These are phyloP conservation scores for Colletotrichum eremochloae DNA, from an alignment of 2,329 filamentous ascomycete genomes.

Conservation along the genomic window DNA sequence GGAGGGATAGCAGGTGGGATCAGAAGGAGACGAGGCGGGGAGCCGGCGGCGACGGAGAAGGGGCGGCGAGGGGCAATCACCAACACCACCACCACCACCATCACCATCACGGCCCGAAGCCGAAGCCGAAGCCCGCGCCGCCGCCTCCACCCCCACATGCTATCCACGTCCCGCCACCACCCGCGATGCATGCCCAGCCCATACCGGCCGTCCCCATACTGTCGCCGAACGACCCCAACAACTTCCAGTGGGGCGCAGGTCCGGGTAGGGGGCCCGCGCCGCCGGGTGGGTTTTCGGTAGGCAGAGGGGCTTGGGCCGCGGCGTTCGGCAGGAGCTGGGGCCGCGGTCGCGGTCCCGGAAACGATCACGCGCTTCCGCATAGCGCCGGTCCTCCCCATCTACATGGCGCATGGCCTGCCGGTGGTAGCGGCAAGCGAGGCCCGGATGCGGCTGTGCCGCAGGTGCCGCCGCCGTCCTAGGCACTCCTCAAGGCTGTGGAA, in stretches of 20 bases:
- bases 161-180: constrained; percentile 5
- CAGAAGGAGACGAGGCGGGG: constrained; percentile 49
- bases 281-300: background rate
- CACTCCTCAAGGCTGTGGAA: constrained; percentile 24
- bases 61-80: constrained; percentile 1
- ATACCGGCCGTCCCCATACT: constrained; percentile 12
- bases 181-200: constrained; percentile 21
- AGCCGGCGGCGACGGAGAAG: constrained; percentile 10
- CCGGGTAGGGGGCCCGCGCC: constrained; percentile 9
- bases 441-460: background rate
- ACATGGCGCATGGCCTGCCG: constrained; percentile 23
- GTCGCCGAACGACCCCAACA: background rate
- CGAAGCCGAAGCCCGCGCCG: constrained; percentile 1
- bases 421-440: background rate
- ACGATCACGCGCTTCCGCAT: constrained; percentile 1
- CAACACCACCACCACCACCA: constrained; percentile 22
- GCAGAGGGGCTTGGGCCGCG: constrained; percentile 13
- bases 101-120: constrained; percentile 18
- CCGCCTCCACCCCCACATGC: constrained; percentile 32
- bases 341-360: background rate
- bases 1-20: constrained; percentile 49
- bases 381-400: background rate
- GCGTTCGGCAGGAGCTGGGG: constrained; percentile 34
- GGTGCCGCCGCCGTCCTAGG: constrained; percentile 26
- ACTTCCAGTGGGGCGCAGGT: constrained; percentile 19